Percentiles rank a stretch among this genome's conserved stretches.
Evolutionary conservation across 108 stramenopile genomes (phyloP).

Genomic region (Cafeteria roenbergensis): DNA sequence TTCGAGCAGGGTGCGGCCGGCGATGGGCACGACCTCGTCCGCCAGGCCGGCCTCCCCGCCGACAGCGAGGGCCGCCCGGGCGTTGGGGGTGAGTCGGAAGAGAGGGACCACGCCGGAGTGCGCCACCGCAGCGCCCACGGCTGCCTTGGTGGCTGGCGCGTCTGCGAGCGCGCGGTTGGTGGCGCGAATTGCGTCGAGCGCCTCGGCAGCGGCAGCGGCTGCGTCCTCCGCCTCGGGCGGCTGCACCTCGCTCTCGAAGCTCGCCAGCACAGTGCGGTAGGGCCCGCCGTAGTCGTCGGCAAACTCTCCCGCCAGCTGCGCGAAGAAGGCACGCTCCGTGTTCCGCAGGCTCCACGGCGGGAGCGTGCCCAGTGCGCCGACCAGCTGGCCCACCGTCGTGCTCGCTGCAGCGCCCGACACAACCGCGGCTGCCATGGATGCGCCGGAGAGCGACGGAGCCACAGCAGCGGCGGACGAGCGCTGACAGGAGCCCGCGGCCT

Average conservation of each 20-base stretch:
- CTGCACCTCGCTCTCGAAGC: not conserved
- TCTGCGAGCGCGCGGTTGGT: too few species aligned
- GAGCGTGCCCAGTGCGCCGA: not conserved
- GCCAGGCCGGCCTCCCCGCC: not conserved
- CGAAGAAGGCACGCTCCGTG: constrained; percentile 70
- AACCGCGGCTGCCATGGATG: not conserved
- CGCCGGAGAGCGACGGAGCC: not conserved
- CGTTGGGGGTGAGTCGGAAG: not conserved
- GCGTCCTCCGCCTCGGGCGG: not conserved
- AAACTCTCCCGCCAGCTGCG: constrained; percentile 86
- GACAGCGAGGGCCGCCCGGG: not conserved
- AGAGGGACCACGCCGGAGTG: not conserved
- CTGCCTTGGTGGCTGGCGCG: too few species aligned
- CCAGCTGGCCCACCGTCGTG: not conserved
- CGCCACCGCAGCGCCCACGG: not conserved
- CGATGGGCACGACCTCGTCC: not conserved
- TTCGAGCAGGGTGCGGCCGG: too few species aligned
- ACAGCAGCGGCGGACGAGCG: not conserved
- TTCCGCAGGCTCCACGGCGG: constrained; percentile 1
- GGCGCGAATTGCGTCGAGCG: too few species aligned
- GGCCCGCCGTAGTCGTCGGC: constrained; percentile 97
- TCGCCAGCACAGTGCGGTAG: constrained; percentile 68
- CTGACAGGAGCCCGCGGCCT: too few species aligned
- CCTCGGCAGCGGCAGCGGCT: too few species aligned
- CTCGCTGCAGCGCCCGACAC: too few species aligned